phyloP scores from a whole-genome alignment of 495 filamentous ascomycete species.

The Monascus purpureus region DNA sequence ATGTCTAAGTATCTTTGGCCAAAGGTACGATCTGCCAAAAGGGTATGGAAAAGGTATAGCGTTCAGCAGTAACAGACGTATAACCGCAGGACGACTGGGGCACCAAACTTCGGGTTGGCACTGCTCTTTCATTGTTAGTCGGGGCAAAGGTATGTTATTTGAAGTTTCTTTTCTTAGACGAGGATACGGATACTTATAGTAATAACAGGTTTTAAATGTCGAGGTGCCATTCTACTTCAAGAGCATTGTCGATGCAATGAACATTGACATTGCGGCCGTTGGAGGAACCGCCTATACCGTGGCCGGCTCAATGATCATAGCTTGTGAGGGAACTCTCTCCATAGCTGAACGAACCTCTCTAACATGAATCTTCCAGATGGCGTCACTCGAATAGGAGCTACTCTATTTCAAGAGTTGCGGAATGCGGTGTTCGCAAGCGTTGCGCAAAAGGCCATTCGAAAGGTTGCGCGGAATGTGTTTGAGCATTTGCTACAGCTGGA shows the following conservation, averaged over 20 bases:
- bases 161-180: not conserved
- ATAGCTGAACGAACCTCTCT: slow-evolving; percentile 1
- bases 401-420: slow-evolving; percentile 76
- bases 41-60: not conserved
- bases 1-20: slow-evolving; percentile 98
- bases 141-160: slow-evolving; percentile 56
- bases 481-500: slow-evolving; percentile 79
- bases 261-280: slow-evolving; percentile 71
- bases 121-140: slow-evolving; percentile 67
- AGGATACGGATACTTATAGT: too few species aligned
- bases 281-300: slow-evolving; percentile 80
- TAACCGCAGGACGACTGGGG: slow-evolving; percentile 49
- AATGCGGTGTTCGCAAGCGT: slow-evolving; percentile 96
- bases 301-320: slow-evolving; percentile 83
- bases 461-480: slow-evolving; percentile 84
- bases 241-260: slow-evolving; percentile 92
- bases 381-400: slow-evolving; percentile 70
- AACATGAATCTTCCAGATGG: slow-evolving; percentile 45
- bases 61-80: slow-evolving; percentile 1
- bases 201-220: slow-evolving; percentile 76
- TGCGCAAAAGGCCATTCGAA: slow-evolving; percentile 88
- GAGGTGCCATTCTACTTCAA: slow-evolving; percentile 99
- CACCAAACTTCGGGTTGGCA: slow-evolving; percentile 69
- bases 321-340: slow-evolving; percentile 36
- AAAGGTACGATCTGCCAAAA: slow-evolving; percentile 36